Evolutionary conservation across 2,329 filamentous ascomycete species (phyloP).

Genomic region (Metarhizium rileyi): DNA sequence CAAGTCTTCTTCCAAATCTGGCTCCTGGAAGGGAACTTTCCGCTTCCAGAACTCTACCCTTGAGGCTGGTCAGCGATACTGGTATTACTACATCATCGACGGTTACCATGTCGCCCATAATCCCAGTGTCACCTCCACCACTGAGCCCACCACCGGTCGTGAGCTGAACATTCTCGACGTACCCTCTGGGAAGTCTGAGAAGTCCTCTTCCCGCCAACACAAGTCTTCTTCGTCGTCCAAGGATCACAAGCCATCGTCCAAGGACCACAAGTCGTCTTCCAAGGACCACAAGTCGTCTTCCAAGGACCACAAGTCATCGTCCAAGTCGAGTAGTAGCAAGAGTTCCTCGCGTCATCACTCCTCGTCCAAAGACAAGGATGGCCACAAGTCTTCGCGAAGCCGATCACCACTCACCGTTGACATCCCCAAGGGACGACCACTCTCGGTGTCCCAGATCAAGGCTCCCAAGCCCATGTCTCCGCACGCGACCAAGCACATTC

Average conservation of each 20-base stretch:
- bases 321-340: conserved; percentile 22
- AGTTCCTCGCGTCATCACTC: conserved; percentile 36
- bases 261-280: conserved; percentile 34
- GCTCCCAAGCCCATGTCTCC: conserved; percentile 85
- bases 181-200: conserved; percentile 39
- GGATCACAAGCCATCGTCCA: conserved; percentile 23
- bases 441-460: conserved; percentile 82
- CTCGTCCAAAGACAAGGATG: conserved; percentile 34
- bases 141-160: conserved; percentile 93
- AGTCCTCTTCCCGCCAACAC: conserved; percentile 29
- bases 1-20: conserved; percentile 69
- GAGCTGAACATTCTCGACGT: conserved; percentile 97
- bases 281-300: conserved; percentile 19
- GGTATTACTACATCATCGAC: conserved; percentile 99
- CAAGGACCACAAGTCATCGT: conserved; percentile 19
- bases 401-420: conserved; percentile 47
- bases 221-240: conserved; percentile 17
- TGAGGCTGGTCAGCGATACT: conserved; percentile 86
- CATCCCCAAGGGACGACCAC: conserved; percentile 78
- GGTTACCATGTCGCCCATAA: conserved; percentile 98
- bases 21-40: conserved; percentile 93
- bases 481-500: conserved; percentile 77
- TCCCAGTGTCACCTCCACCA: conserved; percentile 77
- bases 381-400: conserved; percentile 32
- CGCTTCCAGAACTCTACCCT: conserved; percentile 84